phyloP scores from a whole-genome alignment of 192 early-diverging fungal genomes.

The Haplosporangium gracile region DNA sequence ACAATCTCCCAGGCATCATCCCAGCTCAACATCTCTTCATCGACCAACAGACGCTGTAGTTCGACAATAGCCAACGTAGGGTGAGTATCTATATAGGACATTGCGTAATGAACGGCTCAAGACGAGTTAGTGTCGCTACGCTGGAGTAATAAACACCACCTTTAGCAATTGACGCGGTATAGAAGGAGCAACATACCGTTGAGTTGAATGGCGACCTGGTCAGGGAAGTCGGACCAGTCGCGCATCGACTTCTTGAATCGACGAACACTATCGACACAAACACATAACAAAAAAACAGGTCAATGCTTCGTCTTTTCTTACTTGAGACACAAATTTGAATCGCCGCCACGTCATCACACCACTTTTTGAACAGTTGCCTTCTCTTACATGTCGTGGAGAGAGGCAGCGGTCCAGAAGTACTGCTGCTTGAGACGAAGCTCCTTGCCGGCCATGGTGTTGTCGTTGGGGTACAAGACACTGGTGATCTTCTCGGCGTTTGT shows the following conservation, averaged over 20 bases:
- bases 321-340: constrained; percentile 10
- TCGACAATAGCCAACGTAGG: constrained; percentile 96
- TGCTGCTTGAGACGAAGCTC: constrained; percentile 97
- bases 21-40: constrained; percentile 91
- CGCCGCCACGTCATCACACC: neutral
- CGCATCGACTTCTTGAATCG: constrained; percentile 92
- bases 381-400: constrained; percentile 80
- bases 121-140: no score
- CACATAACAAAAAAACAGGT: neutral
- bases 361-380: neutral
- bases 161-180: neutral
- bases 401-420: constrained; percentile 96
- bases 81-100: constrained; percentile 82
- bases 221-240: constrained; percentile 90
- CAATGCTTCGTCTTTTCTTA: neutral
- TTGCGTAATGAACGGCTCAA: neutral
- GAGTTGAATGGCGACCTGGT: constrained; percentile 96
- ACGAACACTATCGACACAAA: constrained; percentile 67
- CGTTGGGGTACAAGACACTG: constrained; percentile 96
- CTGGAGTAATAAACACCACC: neutral
- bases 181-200: constrained; percentile 69
- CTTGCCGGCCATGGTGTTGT: constrained; percentile 98
- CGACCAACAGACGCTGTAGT: constrained; percentile 92
- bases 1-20: constrained; percentile 96
- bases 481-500: constrained; percentile 95